Percentiles rank a stretch among this genome's conserved stretches.
Conservation (phyloP, 2,329 filamentous ascomycete species). For the Exophiala sideris region DNA sequence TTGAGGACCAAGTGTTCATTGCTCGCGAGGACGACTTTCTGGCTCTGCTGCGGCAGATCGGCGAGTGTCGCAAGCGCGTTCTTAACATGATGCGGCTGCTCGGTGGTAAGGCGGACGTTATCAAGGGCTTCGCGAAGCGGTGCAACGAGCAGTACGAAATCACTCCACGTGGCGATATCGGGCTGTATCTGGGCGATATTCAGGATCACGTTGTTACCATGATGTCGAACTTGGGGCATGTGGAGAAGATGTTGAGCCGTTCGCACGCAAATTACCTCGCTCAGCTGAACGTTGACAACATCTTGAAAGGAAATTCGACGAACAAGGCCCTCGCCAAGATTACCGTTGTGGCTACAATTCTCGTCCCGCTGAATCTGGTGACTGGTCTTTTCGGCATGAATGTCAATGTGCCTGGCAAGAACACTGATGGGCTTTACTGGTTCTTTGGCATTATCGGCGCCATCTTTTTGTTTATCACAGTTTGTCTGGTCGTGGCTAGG, state of each 20-base stretch:
- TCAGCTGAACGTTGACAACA: conserved; percentile 87
- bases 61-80: conserved; percentile 86
- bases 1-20: conserved; percentile 93
- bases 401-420: conserved; percentile 44
- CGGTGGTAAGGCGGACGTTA: conserved; percentile 96
- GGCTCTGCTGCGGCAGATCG: conserved; percentile 81
- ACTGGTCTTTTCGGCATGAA: conserved; percentile 60
- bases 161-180: conserved; percentile 93
- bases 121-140: conserved; percentile 94
- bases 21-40: conserved; percentile 87
- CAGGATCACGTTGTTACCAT: conserved; percentile 99
- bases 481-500: conserved; percentile 39
- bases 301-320: conserved; percentile 79
- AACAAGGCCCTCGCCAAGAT: conserved; percentile 93
- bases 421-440: conserved; percentile 39
- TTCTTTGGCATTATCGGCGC: conserved; percentile 50
- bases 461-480: conserved; percentile 41
- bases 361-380: conserved; percentile 93
- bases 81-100: conserved; percentile 90
- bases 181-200: conserved; percentile 93
- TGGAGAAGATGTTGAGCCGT: conserved; percentile 94
- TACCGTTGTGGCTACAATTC: conserved; percentile 85
- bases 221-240: conserved; percentile 94
- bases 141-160: conserved; percentile 98
- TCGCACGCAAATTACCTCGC: conserved; percentile 95